Conservation (phyloP, 2,329 filamentous ascomycete genomes). For the Paraphaeosphaeria sporulosa region DNA sequence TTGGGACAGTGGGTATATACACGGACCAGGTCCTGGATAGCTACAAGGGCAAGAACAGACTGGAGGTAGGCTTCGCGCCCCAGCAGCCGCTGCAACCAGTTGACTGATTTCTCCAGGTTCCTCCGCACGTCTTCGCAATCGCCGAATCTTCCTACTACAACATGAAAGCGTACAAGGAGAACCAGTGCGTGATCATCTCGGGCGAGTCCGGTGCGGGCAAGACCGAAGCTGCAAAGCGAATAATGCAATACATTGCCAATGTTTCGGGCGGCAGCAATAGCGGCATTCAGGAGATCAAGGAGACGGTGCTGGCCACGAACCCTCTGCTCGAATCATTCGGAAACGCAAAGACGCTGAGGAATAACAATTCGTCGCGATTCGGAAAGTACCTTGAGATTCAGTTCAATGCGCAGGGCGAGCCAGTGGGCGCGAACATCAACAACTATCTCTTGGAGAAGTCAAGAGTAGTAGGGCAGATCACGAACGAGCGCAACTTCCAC, state of each 20-base stretch:
- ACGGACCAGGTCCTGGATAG: constrained; percentile 91
- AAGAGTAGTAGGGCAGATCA: constrained; percentile 92
- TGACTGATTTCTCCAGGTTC: constrained; percentile 59
- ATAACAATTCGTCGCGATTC: constrained; percentile 98
- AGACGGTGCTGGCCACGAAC: constrained; percentile 99
- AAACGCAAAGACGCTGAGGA: constrained; percentile 96
- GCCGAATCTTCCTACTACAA: constrained; percentile 98
- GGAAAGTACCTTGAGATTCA: constrained; percentile 98
- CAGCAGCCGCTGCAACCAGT: neutral
- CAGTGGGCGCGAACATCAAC: constrained; percentile 95
- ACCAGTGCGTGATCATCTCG: constrained; percentile 99
- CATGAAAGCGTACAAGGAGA: constrained; percentile 99
- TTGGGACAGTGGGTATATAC: constrained; percentile 81
- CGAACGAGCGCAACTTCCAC: constrained; percentile 96
- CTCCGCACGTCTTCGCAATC: constrained; percentile 96
- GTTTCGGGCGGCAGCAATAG: constrained; percentile 86
- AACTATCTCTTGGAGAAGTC: constrained; percentile 98
- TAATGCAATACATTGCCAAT: constrained; percentile 99
- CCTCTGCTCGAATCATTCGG: constrained; percentile 96
- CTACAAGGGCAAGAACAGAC: constrained; percentile 95
- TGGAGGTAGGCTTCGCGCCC: constrained; percentile 64
- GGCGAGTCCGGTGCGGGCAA: constrained; percentile 98
- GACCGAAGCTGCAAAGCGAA: constrained; percentile 96
- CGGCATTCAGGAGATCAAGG: constrained; percentile 95
- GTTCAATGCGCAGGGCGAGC: constrained; percentile 91